Conservation (phyloP, 345 rosid genomes). For the Citrus mangshanensis region DNA sequence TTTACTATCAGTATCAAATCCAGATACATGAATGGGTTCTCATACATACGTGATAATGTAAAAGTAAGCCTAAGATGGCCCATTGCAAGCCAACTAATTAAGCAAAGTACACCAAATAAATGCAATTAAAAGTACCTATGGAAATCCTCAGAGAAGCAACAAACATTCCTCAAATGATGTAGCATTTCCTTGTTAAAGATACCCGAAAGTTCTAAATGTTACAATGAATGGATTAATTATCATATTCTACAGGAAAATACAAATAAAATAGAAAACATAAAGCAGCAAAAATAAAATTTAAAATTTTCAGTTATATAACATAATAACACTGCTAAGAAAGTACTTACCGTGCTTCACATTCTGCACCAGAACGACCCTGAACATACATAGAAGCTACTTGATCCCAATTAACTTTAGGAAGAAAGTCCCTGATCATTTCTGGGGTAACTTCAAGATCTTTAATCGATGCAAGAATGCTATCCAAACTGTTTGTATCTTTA, state of each 20-base stretch:
- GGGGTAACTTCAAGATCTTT: constrained; percentile 74
- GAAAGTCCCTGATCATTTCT: constrained; percentile 61
- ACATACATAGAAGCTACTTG: constrained; percentile 61
- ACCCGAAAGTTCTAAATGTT: neutral
- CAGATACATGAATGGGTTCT: neutral
- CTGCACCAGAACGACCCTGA: constrained; percentile 67
- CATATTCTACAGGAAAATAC: neutral
- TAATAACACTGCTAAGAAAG: constrained; percentile 9
- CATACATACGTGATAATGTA: neutral
- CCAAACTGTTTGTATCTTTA: constrained; percentile 37
- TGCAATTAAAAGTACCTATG: neutral
- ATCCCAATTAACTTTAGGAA: constrained; percentile 84
- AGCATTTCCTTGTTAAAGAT: neutral
- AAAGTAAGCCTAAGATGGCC: neutral
- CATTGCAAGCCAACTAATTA: neutral
- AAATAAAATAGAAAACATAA: constrained; percentile 6
- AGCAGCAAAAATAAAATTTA: neutral
- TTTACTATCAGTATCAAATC: neutral
- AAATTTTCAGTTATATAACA: neutral
- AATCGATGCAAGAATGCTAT: constrained; percentile 46
- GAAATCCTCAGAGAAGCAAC: neutral
- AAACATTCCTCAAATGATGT: neutral
- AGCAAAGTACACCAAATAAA: neutral
- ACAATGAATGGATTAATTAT: neutral
- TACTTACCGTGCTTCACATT: constrained; percentile 83